phyloP scores from a whole-genome alignment of 2,329 filamentous ascomycete species.

The Colletotrichum viniferum region DNA sequence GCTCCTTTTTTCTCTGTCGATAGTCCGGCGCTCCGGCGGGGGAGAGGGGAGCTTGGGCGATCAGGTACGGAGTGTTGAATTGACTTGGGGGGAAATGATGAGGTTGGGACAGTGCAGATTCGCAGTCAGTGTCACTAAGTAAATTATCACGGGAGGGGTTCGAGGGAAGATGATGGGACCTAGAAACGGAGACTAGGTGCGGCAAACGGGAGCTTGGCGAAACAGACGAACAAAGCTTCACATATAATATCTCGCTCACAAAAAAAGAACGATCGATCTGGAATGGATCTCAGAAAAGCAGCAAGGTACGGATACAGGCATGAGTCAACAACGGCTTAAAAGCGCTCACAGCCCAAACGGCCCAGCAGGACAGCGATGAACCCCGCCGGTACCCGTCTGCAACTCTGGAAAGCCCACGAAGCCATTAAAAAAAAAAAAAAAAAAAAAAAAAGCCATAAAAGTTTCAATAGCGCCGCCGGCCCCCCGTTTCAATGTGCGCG shows the following conservation, averaged over 20 bases:
- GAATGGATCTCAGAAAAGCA: neutral
- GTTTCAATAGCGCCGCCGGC: conserved; percentile 1
- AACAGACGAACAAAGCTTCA: neutral
- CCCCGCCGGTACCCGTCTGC: neutral
- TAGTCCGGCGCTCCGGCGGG: conserved; percentile 2
- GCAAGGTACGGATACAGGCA: neutral
- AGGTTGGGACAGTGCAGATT: neutral
- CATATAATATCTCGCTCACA: neutral
- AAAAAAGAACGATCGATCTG: neutral
- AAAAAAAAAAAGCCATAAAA: neutral
- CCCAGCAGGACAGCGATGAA: neutral
- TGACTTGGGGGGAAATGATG: neutral
- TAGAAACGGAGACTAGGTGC: neutral
- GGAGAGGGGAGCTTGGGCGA: neutral
- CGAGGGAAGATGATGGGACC: neutral
- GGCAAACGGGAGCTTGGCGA: neutral
- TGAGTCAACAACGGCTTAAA: neutral
- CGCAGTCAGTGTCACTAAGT: neutral
- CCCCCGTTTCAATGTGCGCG: neutral
- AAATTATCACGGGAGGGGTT: neutral
- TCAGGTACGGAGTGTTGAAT: neutral
- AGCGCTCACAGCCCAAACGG: neutral
- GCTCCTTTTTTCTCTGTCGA: neutral
- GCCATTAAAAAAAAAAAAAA: too few species aligned
- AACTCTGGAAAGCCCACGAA: neutral